Conservation (phyloP, 495 filamentous ascomycete genomes). For the Echria macrotheca region DNA sequence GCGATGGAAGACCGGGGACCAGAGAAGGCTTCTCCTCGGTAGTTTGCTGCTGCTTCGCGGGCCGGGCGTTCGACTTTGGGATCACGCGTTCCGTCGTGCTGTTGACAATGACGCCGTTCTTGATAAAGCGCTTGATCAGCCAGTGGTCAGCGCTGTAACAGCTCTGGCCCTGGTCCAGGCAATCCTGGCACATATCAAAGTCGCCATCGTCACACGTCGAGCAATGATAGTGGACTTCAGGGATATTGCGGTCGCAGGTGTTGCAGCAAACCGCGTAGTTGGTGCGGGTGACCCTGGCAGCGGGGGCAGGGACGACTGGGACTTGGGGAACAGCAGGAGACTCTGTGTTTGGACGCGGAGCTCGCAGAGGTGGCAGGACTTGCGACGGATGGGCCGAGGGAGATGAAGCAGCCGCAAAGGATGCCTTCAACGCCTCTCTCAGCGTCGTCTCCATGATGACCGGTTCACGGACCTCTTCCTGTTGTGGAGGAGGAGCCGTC, state of each 20-base stretch:
- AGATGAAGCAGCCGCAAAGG: constrained; percentile 3
- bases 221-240: constrained; percentile 88
- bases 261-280: constrained; percentile 83
- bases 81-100: constrained; percentile 77
- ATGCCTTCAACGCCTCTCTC: constrained; percentile 6
- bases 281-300: constrained; percentile 10
- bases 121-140: constrained; percentile 85
- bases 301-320: neutral
- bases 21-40: constrained; percentile 18
- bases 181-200: constrained; percentile 84
- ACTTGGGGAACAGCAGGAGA: neutral
- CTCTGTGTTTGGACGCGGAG: too few relatives aligned
- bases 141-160: constrained; percentile 79
- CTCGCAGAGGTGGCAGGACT: neutral
- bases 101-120: constrained; percentile 70
- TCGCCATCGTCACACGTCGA: constrained; percentile 88
- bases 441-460: constrained; percentile 7
- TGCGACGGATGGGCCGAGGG: neutral
- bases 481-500: neutral
- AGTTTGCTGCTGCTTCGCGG: constrained; percentile 6
- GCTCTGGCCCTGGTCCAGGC: constrained; percentile 65
- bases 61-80: constrained; percentile 46
- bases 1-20: neutral
- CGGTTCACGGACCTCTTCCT: neutral
- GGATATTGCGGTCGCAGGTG: constrained; percentile 70